Conservation (phyloP, 228 moss, liverwort and hornwort species). For the Sphagnum fallax region DNA sequence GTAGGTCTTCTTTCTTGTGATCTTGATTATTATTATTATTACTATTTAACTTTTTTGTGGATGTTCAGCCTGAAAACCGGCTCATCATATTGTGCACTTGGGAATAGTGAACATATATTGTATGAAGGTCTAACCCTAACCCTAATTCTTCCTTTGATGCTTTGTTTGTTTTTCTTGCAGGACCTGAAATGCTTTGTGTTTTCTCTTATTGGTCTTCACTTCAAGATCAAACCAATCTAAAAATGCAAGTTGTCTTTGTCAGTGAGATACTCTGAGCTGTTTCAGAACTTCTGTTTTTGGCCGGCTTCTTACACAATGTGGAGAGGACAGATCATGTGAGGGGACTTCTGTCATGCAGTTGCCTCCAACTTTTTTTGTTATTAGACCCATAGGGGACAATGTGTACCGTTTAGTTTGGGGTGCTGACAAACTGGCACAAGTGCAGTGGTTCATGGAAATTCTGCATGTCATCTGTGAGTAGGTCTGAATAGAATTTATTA, state of each 20-base stretch:
- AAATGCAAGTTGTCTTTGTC: neutral
- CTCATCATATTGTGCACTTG: neutral
- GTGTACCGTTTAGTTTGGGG: no score
- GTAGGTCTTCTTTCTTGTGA: conserved; percentile 10
- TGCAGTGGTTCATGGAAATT: no score
- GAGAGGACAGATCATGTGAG: no score
- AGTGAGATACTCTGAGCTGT: no score
- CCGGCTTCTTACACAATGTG: no score
- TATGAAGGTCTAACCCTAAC: neutral
- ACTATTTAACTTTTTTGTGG: neutral
- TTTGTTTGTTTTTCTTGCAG: neutral
- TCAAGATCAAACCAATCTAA: neutral
- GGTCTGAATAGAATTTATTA: no score
- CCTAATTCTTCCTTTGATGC: neutral
- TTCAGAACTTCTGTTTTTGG: no score
- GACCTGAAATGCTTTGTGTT: neutral
- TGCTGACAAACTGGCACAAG: no score
- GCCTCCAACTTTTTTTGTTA: no score
- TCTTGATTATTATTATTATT: neutral
- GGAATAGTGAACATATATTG: neutral
- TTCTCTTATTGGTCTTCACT: neutral
- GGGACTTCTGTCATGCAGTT: no score
- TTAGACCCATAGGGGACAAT: no score
- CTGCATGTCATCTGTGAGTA: no score
- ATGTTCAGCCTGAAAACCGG: neutral